Conservation (phyloP, 352 stramenopile genomes). For the Peronospora belbahrii region DNA sequence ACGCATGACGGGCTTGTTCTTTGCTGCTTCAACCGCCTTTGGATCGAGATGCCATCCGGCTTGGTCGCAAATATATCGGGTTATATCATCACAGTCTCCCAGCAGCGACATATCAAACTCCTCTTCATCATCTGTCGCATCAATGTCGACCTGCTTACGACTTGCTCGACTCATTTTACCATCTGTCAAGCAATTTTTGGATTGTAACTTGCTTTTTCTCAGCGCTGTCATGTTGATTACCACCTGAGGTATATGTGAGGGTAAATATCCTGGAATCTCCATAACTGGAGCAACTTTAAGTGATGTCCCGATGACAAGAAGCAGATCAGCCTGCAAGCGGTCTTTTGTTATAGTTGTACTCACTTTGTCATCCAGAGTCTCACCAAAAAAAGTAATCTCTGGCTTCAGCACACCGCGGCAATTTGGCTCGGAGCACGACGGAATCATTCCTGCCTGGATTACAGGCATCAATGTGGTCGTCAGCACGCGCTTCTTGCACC, state of each 20-base stretch:
- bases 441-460: conserved; percentile 71
- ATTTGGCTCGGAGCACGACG: conserved; percentile 47
- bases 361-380: conserved; percentile 88
- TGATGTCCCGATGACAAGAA: conserved; percentile 97
- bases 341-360: conserved; percentile 68
- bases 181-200: conserved; percentile 23
- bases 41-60: conserved; percentile 38
- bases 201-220: conserved; percentile 62
- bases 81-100: conserved; percentile 72
- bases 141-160: conserved; percentile 12
- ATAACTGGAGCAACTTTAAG: conserved; percentile 94
- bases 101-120: conserved; percentile 80
- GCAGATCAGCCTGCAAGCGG: conserved; percentile 82
- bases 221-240: conserved; percentile 88
- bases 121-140: conserved; percentile 24
- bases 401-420: conserved; percentile 94
- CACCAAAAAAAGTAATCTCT: conserved; percentile 96
- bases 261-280: conserved; percentile 83
- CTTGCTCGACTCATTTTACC: conserved; percentile 16
- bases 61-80: conserved; percentile 55
- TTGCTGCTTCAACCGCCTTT: conserved; percentile 3
- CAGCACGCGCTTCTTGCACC: conserved; percentile 58
- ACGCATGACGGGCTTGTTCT: conserved; percentile 10
- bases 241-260: conserved; percentile 72
- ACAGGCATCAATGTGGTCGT: conserved; percentile 54